Evolutionary conservation across 495 filamentous ascomycete genomes (phyloP).

Genomic region (Lophiostoma macrostomum): DNA sequence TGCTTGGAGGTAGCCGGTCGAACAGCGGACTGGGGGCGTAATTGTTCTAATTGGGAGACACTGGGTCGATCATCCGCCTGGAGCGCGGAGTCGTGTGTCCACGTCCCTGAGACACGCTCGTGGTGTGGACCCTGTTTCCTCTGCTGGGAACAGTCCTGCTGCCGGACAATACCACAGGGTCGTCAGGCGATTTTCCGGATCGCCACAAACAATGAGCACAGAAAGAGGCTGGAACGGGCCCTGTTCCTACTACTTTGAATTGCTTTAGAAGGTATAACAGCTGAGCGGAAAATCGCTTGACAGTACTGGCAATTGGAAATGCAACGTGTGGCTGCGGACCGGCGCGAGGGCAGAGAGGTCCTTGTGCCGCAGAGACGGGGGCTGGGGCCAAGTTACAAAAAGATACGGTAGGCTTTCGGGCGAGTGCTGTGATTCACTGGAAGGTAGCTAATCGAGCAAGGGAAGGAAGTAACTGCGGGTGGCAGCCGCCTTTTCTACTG

Average conservation of each 20-base stretch:
- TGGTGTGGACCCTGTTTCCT: conserved; percentile 15
- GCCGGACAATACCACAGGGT: too few species aligned
- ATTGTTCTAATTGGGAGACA: conserved; percentile 16
- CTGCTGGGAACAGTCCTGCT: too few species aligned
- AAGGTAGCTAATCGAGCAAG: not conserved
- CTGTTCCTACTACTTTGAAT: too few species aligned
- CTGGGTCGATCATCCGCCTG: conserved; percentile 23
- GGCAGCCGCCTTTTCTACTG: too few species aligned
- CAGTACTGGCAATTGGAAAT: too few species aligned
- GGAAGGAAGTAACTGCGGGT: not conserved
- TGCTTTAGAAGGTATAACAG: too few species aligned
- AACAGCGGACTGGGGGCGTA: conserved; percentile 1
- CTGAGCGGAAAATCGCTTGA: too few species aligned
- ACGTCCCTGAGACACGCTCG: conserved; percentile 5
- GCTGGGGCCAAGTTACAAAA: not conserved
- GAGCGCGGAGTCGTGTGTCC: conserved; percentile 10
- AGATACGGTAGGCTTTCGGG: not conserved
- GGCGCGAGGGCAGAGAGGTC: not conserved
- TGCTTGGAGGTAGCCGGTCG: conserved; percentile 7
- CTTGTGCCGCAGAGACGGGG: not conserved
- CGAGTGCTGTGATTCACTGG: not conserved
- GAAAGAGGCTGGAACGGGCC: too few species aligned
- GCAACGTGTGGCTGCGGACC: conserved; percentile 25
- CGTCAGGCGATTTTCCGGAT: too few species aligned
- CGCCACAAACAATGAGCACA: too few species aligned